Conservation (phyloP, 192 early-diverging fungal genomes). For the Umbelopsis vinacea region DNA sequence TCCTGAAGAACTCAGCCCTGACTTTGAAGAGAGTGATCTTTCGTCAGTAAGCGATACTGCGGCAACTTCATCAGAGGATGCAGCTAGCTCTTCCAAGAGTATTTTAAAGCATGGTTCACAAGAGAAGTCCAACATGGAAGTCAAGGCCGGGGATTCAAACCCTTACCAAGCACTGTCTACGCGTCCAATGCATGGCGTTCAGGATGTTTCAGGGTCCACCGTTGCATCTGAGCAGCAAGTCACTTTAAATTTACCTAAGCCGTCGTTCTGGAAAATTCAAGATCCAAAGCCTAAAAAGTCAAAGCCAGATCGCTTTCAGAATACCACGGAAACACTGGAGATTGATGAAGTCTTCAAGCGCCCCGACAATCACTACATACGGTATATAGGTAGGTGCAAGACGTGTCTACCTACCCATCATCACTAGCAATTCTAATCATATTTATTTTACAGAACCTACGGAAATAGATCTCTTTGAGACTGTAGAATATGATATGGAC, state of each 20-base stretch:
- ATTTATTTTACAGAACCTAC: constrained; percentile 50
- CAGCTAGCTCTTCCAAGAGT: constrained; percentile 2
- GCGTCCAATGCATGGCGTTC: constrained; percentile 19
- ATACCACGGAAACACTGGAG: constrained; percentile 33
- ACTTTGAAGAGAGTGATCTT: constrained; percentile 15
- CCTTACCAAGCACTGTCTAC: constrained; percentile 35
- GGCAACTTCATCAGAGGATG: constrained; percentile 11
- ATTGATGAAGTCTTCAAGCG: constrained; percentile 52
- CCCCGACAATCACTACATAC: constrained; percentile 74
- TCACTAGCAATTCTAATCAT: neutral
- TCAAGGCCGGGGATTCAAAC: constrained; percentile 18
- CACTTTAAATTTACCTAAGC: constrained; percentile 43
- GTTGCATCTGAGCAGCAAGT: constrained; percentile 2
- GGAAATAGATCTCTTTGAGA: constrained; percentile 59
- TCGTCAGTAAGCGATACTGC: neutral
- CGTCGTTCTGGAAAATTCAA: constrained; percentile 39
- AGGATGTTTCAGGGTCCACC: neutral
- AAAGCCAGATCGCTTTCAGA: constrained; percentile 15
- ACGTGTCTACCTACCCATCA: neutral
- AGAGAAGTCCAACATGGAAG: neutral
- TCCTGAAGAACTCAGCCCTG: constrained; percentile 8
- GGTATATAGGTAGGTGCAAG: constrained; percentile 56
- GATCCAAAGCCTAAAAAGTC: neutral
- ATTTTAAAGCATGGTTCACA: constrained; percentile 5
- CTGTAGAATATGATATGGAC: constrained; percentile 98